Conservation (phyloP, 2,329 filamentous ascomycete genomes). For the Chalaropsis thielavioides region DNA sequence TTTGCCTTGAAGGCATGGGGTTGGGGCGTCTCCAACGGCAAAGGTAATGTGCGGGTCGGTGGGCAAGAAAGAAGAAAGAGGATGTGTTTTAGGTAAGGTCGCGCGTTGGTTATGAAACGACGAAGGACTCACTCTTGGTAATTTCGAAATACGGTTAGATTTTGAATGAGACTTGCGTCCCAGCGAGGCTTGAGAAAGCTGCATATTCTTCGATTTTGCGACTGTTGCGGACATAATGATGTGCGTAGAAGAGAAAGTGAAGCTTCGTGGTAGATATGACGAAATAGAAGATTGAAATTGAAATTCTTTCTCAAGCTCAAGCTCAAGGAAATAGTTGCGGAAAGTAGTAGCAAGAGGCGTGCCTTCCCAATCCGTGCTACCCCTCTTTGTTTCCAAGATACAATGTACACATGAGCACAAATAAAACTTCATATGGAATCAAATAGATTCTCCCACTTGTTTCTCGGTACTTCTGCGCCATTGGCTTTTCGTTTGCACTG, state of each 20-base stretch:
- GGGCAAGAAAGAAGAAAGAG: not conserved
- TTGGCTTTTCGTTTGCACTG: not conserved
- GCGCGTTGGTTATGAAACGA: not conserved
- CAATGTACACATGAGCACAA: not conserved
- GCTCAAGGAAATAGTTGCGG: not conserved
- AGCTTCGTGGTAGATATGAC: not conserved
- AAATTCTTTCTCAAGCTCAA: not conserved
- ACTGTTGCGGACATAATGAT: not conserved
- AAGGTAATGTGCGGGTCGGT: not conserved
- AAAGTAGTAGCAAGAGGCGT: not conserved
- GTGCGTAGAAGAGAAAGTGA: not conserved
- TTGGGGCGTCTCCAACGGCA: not conserved
- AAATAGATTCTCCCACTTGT: not conserved
- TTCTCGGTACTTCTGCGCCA: not conserved
- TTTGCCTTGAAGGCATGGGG: not conserved
- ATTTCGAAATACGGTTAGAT: not conserved
- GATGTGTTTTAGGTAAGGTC: not conserved
- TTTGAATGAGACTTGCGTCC: not conserved
- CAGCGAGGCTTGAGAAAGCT: not conserved
- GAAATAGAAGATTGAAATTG: not conserved
- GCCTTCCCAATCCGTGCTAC: not conserved
- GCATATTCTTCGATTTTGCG: not conserved
- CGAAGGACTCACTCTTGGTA: not conserved
- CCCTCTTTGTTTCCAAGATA: not conserved
- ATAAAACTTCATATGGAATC: not conserved